Conservation (phyloP, 345 rosid species). For the Citrus sp. region DNA sequence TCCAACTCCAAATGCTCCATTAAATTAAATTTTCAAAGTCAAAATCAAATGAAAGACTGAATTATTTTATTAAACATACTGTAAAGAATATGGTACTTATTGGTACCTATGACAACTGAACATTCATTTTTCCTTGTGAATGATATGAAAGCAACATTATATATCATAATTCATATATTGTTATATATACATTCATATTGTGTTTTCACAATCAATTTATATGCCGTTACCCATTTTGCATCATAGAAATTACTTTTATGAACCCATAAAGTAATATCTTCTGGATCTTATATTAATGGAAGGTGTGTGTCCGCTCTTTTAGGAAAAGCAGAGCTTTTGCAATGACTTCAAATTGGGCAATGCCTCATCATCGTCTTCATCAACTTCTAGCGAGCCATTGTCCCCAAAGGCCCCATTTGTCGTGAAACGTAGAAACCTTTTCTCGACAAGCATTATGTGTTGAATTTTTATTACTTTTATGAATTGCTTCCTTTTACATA, state of each 20-base stretch:
- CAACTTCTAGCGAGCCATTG: constrained; percentile 67
- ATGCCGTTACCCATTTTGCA: background rate
- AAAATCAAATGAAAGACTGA: background rate
- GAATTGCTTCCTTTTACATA: background rate
- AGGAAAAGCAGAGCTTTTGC: constrained; percentile 62
- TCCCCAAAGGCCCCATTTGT: constrained; percentile 86
- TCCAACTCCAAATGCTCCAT: background rate
- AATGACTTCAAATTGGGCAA: constrained; percentile 60
- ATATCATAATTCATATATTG: background rate
- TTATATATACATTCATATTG: background rate
- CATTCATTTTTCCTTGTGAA: background rate
- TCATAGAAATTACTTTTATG: background rate
- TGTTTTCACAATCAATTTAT: background rate
- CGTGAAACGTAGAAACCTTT: constrained; percentile 62
- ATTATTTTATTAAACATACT: too few species aligned
- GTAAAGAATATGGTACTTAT: background rate
- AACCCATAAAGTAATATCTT: background rate
- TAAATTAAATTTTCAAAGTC: background rate
- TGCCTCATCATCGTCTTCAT: constrained; percentile 68
- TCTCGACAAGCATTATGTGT: background rate
- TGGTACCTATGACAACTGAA: background rate
- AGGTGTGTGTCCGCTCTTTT: background rate
- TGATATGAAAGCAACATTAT: background rate
- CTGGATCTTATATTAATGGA: background rate
- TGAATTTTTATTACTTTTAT: too few species aligned